Percentiles rank a stretch among this genome's conserved stretches.
phyloP scores from a whole-genome alignment of 2,329 filamentous ascomycete species.

The Verticillium zaregamsianum region DNA sequence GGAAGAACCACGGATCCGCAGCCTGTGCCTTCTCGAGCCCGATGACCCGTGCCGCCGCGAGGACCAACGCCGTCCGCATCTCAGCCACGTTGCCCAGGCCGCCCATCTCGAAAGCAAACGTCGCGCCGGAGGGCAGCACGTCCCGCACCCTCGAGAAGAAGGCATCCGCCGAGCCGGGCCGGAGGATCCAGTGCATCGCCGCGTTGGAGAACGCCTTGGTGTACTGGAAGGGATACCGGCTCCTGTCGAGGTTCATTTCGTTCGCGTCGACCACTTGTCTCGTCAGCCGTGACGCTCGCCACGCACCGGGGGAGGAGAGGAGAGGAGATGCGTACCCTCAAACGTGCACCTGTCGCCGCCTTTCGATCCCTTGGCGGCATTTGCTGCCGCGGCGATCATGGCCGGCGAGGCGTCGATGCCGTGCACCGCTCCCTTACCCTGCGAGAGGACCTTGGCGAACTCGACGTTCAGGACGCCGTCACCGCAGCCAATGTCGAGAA shows the following conservation, averaged over 20 bases:
- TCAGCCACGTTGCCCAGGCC: conserved; percentile 66
- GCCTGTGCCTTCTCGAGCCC: conserved; percentile 43
- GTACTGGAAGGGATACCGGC: conserved; percentile 21
- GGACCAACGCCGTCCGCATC: conserved; percentile 53
- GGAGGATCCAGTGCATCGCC: conserved; percentile 64
- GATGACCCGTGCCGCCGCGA: conserved; percentile 47
- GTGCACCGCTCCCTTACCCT: conserved; percentile 44
- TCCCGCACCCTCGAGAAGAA: conserved; percentile 51
- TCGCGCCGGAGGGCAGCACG: conserved; percentile 50
- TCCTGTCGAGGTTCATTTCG: conserved; percentile 22
- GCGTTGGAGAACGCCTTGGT: conserved; percentile 64
- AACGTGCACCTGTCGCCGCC: conserved; percentile 33
- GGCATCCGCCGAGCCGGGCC: conserved; percentile 28
- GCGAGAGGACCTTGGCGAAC: conserved; percentile 40
- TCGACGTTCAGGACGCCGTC: conserved; percentile 56
- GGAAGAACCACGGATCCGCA: conserved; percentile 68
- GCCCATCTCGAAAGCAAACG: conserved; percentile 67
- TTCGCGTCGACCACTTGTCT: conserved; percentile 42
- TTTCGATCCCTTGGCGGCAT: conserved; percentile 29
- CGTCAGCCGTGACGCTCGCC: not conserved
- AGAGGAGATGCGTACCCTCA: conserved; percentile 27
- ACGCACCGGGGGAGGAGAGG: not conserved
- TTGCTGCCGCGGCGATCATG: conserved; percentile 52
- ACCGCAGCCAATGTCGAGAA: conserved; percentile 62
- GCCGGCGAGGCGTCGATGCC: conserved; percentile 55